These are phyloP conservation scores for Nannochloropsis gaditana DNA, from an alignment of 108 stramenopile genomes.

Conservation along the genomic window DNA sequence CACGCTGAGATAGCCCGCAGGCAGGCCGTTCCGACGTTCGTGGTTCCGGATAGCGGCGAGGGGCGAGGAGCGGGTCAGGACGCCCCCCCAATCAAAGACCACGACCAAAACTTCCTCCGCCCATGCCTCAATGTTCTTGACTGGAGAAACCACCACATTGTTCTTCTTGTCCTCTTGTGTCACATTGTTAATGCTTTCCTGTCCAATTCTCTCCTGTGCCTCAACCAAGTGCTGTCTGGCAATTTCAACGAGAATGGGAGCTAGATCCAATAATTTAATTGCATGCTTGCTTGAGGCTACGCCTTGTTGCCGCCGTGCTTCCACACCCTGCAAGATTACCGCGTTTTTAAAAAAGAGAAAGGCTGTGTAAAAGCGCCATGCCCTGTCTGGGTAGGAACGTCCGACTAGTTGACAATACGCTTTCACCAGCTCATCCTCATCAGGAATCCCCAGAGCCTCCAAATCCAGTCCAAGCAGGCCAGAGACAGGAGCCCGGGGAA, in stretches of 20 bases:
- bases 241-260: constrained; percentile 61
- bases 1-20: constrained; percentile 31
- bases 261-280: constrained; percentile 63
- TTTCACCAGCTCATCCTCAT: constrained; percentile 52
- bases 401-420: constrained; percentile 21
- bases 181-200: background rate
- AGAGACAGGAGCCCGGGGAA: constrained; percentile 53
- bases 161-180: background rate
- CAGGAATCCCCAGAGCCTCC: constrained; percentile 62
- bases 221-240: background rate
- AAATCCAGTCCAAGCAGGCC: constrained; percentile 47
- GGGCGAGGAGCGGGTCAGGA: constrained; percentile 31
- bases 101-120: constrained; percentile 18
- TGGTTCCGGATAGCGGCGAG: constrained; percentile 26
- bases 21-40: constrained; percentile 26
- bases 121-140: background rate
- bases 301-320: background rate
- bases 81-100: constrained; percentile 41
- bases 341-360: constrained; percentile 39
- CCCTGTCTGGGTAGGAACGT: constrained; percentile 23
- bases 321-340: background rate
- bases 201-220: background rate
- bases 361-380: constrained; percentile 56
- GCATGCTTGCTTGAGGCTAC: constrained; percentile 3
- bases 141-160: background rate